These are phyloP conservation scores for Pugionium cornutum DNA, from an alignment of 345 rosid genomes.

Conservation along the genomic window DNA sequence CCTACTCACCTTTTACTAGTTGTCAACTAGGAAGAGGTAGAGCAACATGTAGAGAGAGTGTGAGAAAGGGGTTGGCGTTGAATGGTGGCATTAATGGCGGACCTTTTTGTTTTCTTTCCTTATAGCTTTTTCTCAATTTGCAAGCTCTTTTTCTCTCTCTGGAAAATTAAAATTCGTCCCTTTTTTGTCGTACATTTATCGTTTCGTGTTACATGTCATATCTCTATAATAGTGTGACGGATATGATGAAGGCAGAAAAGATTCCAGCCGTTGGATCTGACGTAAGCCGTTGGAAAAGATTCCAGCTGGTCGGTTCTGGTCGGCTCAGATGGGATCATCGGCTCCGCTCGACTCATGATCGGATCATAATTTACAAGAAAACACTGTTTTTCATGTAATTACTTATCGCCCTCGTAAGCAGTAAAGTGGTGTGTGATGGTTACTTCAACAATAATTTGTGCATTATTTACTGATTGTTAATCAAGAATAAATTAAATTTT, in stretches of 20 bases:
- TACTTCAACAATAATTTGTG: too few species aligned
- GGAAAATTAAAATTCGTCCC: background rate
- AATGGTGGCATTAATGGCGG: constrained; percentile 38
- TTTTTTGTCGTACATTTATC: background rate
- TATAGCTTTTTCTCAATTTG: constrained; percentile 1
- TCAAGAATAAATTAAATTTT: too few species aligned
- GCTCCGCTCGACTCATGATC: too few species aligned
- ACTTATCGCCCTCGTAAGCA: too few species aligned
- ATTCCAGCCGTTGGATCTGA: constrained; percentile 52
- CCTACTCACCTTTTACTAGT: constrained; percentile 30
- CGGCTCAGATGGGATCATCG: constrained; percentile 14
- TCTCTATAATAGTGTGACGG: constrained; percentile 2
- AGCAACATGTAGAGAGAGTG: background rate
- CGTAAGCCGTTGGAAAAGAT: too few species aligned
- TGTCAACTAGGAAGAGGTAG: constrained; percentile 1
- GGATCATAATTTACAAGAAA: too few species aligned
- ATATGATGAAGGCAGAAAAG: constrained; percentile 33
- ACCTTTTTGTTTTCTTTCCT: background rate
- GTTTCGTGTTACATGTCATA: constrained; percentile 2
- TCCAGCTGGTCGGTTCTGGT: constrained; percentile 1
- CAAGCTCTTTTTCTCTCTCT: constrained; percentile 12
- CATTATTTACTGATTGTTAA: too few species aligned
- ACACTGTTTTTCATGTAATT: too few species aligned
- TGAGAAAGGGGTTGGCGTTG: constrained; percentile 15
- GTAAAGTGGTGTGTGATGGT: too few species aligned